Conservation (phyloP, 179 eudicot species). For the Beta lomatogona region DNA sequence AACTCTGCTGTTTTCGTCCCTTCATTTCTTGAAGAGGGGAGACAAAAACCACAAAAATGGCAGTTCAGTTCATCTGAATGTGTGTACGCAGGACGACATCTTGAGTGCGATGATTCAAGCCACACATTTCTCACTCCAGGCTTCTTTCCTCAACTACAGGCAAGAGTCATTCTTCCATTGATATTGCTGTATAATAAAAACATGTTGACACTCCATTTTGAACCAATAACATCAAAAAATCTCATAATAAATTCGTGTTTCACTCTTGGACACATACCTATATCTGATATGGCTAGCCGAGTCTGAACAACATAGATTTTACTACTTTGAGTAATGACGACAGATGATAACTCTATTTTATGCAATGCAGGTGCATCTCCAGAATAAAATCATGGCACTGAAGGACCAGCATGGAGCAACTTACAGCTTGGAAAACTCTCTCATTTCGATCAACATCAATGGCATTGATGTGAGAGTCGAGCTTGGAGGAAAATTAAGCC, state of each 20-base stretch:
- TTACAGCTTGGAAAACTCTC: constrained; percentile 75
- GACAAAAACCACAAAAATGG: constrained; percentile 78
- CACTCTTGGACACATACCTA: too few relatives aligned
- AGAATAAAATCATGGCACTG: constrained; percentile 72
- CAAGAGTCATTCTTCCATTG: constrained; percentile 30
- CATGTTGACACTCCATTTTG: neutral
- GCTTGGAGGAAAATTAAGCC: constrained; percentile 74
- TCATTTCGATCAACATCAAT: constrained; percentile 75
- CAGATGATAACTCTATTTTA: neutral
- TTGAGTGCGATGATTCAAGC: constrained; percentile 88
- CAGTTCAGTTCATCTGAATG: constrained; percentile 55
- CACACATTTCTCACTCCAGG: constrained; percentile 76
- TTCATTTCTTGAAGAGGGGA: constrained; percentile 76
- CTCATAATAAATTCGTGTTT: too few relatives aligned
- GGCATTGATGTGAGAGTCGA: constrained; percentile 85
- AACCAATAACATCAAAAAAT: neutral
- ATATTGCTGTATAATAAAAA: neutral
- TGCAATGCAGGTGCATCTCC: constrained; percentile 71
- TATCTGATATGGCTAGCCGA: too few relatives aligned
- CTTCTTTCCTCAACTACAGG: constrained; percentile 92
- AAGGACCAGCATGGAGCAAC: constrained; percentile 87
- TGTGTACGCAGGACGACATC: constrained; percentile 76
- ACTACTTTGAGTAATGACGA: neutral
- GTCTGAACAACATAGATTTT: neutral
- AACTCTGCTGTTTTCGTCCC: constrained; percentile 68